Base-by-base conservation (phyloP, 2,329 filamentous ascomycete genomes). In the Pseudogymnoascus sp. region DNA sequence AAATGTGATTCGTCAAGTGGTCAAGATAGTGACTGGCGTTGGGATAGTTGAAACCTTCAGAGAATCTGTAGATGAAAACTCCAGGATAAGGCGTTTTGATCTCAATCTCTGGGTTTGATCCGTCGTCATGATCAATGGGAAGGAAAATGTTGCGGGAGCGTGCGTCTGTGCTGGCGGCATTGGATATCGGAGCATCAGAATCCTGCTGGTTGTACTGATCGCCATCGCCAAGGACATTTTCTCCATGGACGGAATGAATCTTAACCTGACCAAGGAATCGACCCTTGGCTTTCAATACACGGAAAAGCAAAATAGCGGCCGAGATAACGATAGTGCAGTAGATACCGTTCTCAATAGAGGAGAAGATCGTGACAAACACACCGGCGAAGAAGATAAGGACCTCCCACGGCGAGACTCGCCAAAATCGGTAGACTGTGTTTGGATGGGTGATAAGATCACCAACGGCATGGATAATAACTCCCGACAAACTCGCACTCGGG, bases 381-480 rank as follows among this genome's bases (percentile, higher is more conserved):
- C 94, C 94, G 10, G 89, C 82, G 67, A 97, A 92, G 79, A 96
- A 99, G 70, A 97, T 91, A 56, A 94, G 67, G 0, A 95, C 89
- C 71, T 99, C 94, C 1, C 96, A 71, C 0, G 94, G 94, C 0
- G 90, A 94, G 5, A 96, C 89, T 39, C 85, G 83, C 92, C 92
- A 99, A 76, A 97, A 99, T 68, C 94, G 88, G 73, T 96, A 96
- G 10, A 97, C 81, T 0, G 88, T 92, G 71, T 95, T 91, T 3
- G 92, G 92, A 0, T 90, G 85, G 0, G 92, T 95, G 71, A 97
- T 89, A 60, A 99, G 76, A 71, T 97, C 92, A 61, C 89, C 89
- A 2, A 97, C 92, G 2, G 94, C 94, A 71, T 97, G 92, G 64
- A 97, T 96, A 65, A 97, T 96, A 69, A 97, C 90, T 23, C 85